Conservation (phyloP, 768 basidiomycete species). For the Mycena floridula region DNA sequence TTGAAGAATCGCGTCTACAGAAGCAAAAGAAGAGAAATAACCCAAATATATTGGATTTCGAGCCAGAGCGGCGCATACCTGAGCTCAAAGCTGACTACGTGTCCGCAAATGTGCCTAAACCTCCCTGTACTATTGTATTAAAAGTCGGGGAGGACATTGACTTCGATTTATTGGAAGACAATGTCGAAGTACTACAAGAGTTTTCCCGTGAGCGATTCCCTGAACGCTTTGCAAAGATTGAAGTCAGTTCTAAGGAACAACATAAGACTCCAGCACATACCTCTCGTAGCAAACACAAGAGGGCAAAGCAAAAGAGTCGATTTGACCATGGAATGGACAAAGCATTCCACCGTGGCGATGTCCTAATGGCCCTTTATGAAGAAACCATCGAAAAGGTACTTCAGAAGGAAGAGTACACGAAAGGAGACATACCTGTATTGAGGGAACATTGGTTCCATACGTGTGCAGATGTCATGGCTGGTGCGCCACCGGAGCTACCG, state of each 20-base stretch:
- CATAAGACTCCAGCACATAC: neutral
- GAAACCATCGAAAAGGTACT: neutral
- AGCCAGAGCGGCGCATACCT: no score
- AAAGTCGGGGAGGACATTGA: no score
- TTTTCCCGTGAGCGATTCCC: neutral
- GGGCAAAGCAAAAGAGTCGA: no score
- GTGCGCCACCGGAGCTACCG: slow-evolving; percentile 15
- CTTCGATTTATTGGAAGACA: no score
- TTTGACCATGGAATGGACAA: no score
- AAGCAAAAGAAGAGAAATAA: no score
- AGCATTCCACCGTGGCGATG: neutral
- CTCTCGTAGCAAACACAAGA: neutral
- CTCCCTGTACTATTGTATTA: no score
- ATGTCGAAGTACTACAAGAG: no score
- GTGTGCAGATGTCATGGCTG: slow-evolving; percentile 12
- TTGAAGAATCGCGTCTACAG: no score
- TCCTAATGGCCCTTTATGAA: neutral
- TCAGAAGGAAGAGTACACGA: neutral
- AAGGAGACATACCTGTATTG: slow-evolving; percentile 1
- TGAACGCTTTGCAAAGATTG: neutral
- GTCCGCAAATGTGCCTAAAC: no score
- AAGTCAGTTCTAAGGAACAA: neutral
- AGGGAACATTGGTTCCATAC: slow-evolving; percentile 6
- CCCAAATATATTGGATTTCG: no score
- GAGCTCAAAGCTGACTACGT: no score